Evolutionary conservation across 352 stramenopile species (phyloP).

Genomic region (Phytophthora crassamura): DNA sequence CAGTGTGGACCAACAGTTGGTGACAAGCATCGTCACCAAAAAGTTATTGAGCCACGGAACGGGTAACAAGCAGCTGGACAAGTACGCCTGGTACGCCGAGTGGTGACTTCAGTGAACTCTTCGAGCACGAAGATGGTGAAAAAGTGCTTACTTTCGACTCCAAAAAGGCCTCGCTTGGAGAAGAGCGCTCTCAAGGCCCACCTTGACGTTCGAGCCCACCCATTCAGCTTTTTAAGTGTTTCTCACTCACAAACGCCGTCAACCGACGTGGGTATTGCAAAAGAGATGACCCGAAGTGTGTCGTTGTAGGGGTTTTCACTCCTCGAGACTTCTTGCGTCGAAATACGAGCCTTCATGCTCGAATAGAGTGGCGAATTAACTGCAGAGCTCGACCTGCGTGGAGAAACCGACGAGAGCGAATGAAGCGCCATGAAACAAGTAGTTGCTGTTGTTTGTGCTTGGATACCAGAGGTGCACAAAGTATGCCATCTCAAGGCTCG

Average conservation of each 20-base stretch:
- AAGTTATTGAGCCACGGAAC: constrained; percentile 33
- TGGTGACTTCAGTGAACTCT: constrained; percentile 17
- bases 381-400: not conserved
- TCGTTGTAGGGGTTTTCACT: not conserved
- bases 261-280: not conserved
- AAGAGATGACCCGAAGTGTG: not conserved
- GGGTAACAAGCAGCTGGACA: constrained; percentile 22
- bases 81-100: constrained; percentile 29
- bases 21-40: constrained; percentile 27
- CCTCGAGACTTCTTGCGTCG: not conserved
- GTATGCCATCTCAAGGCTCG: not conserved
- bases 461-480: not conserved
- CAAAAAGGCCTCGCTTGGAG: constrained; percentile 4
- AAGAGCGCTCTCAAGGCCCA: constrained; percentile 5
- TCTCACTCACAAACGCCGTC: not conserved
- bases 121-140: constrained; percentile 18
- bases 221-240: not conserved
- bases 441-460: not conserved
- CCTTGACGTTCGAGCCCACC: not conserved
- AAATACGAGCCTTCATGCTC: not conserved
- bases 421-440: not conserved
- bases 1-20: constrained; percentile 61
- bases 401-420: not conserved
- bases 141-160: constrained; percentile 24
- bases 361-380: not conserved